phyloP scores from a whole-genome alignment of 2,329 filamentous ascomycete species.

The Pseudogymnoascus sp. region DNA sequence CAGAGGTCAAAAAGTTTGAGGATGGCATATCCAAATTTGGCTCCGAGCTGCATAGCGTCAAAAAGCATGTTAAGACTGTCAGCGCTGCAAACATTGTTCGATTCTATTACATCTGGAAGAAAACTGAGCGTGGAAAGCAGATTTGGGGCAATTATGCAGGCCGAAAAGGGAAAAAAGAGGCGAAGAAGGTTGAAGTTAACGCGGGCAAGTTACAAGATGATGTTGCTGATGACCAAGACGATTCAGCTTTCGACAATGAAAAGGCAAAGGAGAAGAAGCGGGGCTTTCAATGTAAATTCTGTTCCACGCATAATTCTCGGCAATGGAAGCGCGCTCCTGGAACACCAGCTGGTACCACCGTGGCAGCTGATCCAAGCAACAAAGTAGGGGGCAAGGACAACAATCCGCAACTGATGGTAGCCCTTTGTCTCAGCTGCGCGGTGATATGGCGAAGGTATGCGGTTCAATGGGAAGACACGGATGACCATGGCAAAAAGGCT shows the following conservation, averaged over 20 bases:
- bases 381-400: constrained; percentile 67
- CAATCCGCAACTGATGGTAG: constrained; percentile 63
- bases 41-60: constrained; percentile 78
- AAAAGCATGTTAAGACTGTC: constrained; percentile 76
- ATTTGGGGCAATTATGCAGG: constrained; percentile 87
- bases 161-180: constrained; percentile 83
- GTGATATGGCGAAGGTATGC: constrained; percentile 93
- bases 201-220: constrained; percentile 79
- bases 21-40: constrained; percentile 85
- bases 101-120: constrained; percentile 98
- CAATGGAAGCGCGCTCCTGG: constrained; percentile 90
- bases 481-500: constrained; percentile 85
- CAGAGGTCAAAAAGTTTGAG: constrained; percentile 84
- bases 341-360: constrained; percentile 60
- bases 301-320: constrained; percentile 66
- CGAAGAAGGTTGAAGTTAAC: constrained; percentile 62
- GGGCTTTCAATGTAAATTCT: constrained; percentile 91
- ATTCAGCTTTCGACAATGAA: constrained; percentile 88
- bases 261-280: constrained; percentile 73
- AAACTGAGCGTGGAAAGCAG: constrained; percentile 73
- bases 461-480: constrained; percentile 89
- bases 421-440: constrained; percentile 83
- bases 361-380: constrained; percentile 55
- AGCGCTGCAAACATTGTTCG: constrained; percentile 75
- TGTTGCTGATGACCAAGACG: constrained; percentile 83